Conservation (phyloP, 1,284 basidiomycete genomes). For the Ustilago tritici region DNA sequence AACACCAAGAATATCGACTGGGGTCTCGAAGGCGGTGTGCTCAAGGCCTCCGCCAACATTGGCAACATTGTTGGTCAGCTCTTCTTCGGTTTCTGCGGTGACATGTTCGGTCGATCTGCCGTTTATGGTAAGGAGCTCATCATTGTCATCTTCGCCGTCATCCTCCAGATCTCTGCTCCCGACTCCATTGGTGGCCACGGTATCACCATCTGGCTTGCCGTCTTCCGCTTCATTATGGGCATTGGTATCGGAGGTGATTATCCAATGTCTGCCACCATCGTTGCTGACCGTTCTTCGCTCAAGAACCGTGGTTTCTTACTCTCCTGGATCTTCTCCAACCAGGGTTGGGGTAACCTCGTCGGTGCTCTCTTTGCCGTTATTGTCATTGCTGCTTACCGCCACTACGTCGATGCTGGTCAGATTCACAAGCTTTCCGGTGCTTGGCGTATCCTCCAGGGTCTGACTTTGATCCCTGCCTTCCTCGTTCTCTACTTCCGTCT, state of each 20-base stretch:
- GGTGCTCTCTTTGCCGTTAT: slow-evolving; percentile 79
- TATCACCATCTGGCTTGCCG: slow-evolving; percentile 65
- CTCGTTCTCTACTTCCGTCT: slow-evolving; percentile 73
- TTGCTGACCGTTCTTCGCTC: slow-evolving; percentile 60
- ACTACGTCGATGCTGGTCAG: slow-evolving; percentile 51
- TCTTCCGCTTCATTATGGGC: slow-evolving; percentile 64
- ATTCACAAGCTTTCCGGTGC: slow-evolving; percentile 64
- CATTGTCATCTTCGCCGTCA: slow-evolving; percentile 64
- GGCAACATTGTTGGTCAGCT: slow-evolving; percentile 66
- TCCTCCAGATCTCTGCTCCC: slow-evolving; percentile 65
- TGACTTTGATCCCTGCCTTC: slow-evolving; percentile 60
- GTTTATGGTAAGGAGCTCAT: slow-evolving; percentile 67
- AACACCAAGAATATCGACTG: slow-evolving; percentile 61
- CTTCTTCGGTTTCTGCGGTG: slow-evolving; percentile 66
- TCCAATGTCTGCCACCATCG: slow-evolving; percentile 75
- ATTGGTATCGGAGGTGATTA: slow-evolving; percentile 81
- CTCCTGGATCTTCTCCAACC: slow-evolving; percentile 71
- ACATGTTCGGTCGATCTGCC: slow-evolving; percentile 65
- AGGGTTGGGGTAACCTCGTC: slow-evolving; percentile 61
- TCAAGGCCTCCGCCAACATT: slow-evolving; percentile 67
- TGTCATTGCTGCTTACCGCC: slow-evolving; percentile 79
- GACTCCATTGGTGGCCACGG: slow-evolving; percentile 61
- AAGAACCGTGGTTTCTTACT: slow-evolving; percentile 63
- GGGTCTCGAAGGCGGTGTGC: slow-evolving; percentile 66
- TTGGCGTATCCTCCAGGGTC: slow-evolving; percentile 69